Conservation (phyloP, 768 basidiomycete genomes). For the Rhizopogon rudus region DNA sequence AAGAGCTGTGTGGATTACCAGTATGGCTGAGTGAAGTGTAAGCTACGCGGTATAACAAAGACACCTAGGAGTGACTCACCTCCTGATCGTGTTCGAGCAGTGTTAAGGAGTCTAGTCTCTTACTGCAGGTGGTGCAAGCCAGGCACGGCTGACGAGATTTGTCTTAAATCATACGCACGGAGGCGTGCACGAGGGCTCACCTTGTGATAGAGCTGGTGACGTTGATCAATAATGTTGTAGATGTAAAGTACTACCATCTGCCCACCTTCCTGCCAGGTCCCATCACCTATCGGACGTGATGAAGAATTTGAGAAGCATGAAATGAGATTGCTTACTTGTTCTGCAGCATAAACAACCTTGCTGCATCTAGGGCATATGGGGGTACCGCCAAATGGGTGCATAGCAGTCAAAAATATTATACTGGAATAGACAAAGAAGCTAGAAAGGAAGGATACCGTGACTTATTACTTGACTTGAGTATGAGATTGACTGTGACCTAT, state of each 20-base stretch:
- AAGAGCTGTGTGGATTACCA: slow-evolving; percentile 27
- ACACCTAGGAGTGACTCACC: slow-evolving; percentile 38
- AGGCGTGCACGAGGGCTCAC: slow-evolving; percentile 26
- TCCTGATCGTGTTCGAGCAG: slow-evolving; percentile 81
- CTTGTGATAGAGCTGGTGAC: slow-evolving; percentile 71
- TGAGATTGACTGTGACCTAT: no score
- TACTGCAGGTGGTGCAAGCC: slow-evolving; percentile 69
- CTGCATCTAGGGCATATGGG: slow-evolving; percentile 70
- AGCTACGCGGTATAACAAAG: neutral
- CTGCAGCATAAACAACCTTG: slow-evolving; percentile 82
- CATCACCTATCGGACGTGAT: slow-evolving; percentile 49
- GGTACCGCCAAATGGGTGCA: slow-evolving; percentile 72
- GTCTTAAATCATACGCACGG: slow-evolving; percentile 3
- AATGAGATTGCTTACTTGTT: slow-evolving; percentile 52
- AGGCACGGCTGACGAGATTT: slow-evolving; percentile 60
- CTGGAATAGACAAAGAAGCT: neutral
- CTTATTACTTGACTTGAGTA: no score
- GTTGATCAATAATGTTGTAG: neutral
- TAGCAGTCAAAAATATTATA: slow-evolving; percentile 21
- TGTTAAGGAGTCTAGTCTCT: slow-evolving; percentile 70
- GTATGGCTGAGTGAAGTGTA: slow-evolving; percentile 31
- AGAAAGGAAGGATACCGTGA: neutral
- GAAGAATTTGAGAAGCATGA: neutral
- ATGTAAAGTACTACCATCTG: slow-evolving; percentile 2
- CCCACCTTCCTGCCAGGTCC: slow-evolving; percentile 86